Evolutionary conservation across 1,284 basidiomycete genomes (phyloP).

Genomic region (Pseudozyma pruni): DNA sequence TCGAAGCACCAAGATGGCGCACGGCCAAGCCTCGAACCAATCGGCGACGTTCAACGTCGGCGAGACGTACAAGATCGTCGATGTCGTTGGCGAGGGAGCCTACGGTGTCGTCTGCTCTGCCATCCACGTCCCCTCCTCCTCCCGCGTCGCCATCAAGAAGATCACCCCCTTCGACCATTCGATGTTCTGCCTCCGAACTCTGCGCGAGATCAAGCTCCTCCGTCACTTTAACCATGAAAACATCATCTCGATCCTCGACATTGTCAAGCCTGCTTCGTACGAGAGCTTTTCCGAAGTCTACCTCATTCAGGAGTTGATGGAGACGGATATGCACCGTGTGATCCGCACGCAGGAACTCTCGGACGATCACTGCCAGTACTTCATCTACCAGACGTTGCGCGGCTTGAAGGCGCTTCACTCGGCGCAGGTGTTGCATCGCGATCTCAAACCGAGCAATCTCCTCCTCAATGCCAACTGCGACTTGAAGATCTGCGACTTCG

Average conservation of each 20-base stretch:
- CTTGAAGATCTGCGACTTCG: slow-evolving; percentile 68
- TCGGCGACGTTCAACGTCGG: slow-evolving; percentile 52
- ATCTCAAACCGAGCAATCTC: slow-evolving; percentile 65
- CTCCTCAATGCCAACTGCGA: slow-evolving; percentile 66
- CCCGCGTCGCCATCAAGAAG: slow-evolving; percentile 70
- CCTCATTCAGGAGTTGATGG: slow-evolving; percentile 73
- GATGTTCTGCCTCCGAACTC: slow-evolving; percentile 66
- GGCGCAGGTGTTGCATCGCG: slow-evolving; percentile 65
- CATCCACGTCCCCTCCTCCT: slow-evolving; percentile 64
- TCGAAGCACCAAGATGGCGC: slow-evolving; percentile 17
- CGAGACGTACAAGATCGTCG: slow-evolving; percentile 65
- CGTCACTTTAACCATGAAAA: slow-evolving; percentile 67
- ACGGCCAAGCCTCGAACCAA: slow-evolving; percentile 36
- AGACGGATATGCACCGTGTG: slow-evolving; percentile 67
- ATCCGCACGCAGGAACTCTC: slow-evolving; percentile 68
- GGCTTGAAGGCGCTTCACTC: slow-evolving; percentile 67
- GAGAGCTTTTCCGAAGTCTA: slow-evolving; percentile 95
- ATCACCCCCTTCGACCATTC: slow-evolving; percentile 67
- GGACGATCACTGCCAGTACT: slow-evolving; percentile 91
- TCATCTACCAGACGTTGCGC: slow-evolving; percentile 79
- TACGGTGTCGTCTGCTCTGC: slow-evolving; percentile 70
- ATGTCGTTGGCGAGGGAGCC: slow-evolving; percentile 70
- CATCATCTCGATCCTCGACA: slow-evolving; percentile 61
- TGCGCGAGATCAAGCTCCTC: slow-evolving; percentile 66
- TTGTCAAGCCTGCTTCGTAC: slow-evolving; percentile 70